Percentiles rank a stretch among this genome's conserved stretches.
phyloP scores from a whole-genome alignment of 345 rosid species.

The Pistacia integerrima region DNA sequence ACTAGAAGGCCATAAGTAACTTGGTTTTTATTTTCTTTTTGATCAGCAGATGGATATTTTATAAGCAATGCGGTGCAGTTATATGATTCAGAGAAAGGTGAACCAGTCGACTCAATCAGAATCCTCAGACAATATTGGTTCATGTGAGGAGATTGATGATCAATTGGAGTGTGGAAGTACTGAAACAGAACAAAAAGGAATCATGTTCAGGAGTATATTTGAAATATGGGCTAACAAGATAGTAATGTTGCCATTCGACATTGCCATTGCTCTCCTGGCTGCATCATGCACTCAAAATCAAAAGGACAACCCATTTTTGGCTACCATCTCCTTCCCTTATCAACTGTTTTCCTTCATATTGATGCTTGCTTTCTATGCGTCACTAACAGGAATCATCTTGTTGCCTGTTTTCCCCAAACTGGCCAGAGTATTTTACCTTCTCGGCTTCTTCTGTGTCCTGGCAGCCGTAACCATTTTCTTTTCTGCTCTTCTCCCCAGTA shows the following conservation, averaged over 20 bases:
- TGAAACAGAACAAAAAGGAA: neutral
- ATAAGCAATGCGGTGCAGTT: no score
- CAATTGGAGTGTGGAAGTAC: neutral
- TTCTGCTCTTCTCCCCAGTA: neutral
- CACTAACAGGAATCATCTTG: neutral
- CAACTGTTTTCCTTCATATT: neutral
- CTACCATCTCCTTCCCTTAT: neutral
- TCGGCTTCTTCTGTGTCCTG: slow-evolving; percentile 12
- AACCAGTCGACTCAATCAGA: neutral
- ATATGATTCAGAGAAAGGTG: neutral
- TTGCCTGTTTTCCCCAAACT: neutral
- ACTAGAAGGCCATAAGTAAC: no score
- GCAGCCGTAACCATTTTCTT: slow-evolving; percentile 10
- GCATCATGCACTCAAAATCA: slow-evolving; percentile 2
- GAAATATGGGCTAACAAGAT: neutral
- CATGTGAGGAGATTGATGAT: neutral
- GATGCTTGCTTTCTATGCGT: slow-evolving; percentile 11
- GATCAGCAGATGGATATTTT: no score
- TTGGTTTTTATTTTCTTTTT: no score
- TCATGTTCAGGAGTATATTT: neutral
- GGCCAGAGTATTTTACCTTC: neutral
- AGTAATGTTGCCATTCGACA: slow-evolving; percentile 9
- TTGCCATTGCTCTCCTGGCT: slow-evolving; percentile 7
- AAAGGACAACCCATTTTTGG: neutral
- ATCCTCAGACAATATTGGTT: neutral